Conservation (phyloP, 1,139 yeast genomes). For the Suhomyces chickasaworum region DNA sequence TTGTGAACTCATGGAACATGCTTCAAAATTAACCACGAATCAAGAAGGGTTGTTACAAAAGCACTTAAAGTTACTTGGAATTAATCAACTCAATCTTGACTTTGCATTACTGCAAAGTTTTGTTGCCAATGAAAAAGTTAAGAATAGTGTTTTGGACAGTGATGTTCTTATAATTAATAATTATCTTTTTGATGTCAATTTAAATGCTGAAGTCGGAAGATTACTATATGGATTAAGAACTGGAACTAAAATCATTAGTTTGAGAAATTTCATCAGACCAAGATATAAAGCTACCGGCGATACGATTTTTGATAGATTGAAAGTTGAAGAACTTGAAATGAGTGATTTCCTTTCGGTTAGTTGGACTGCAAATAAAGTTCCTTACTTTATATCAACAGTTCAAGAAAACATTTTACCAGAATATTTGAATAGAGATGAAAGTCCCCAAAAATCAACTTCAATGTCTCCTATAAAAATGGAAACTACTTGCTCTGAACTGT, state of each 20-base stretch:
- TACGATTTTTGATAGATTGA: conserved; percentile 62
- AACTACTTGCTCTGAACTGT: not conserved
- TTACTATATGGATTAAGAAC: conserved; percentile 63
- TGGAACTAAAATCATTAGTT: conserved; percentile 78
- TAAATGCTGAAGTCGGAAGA: conserved; percentile 69
- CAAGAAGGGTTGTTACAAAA: conserved; percentile 62
- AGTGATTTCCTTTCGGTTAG: conserved; percentile 72
- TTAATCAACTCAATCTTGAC: conserved; percentile 55
- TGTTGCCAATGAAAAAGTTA: conserved; percentile 61
- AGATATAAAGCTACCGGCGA: conserved; percentile 57
- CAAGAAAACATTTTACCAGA: conserved; percentile 33
- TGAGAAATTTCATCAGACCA: conserved; percentile 71
- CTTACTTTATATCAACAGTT: conserved; percentile 76
- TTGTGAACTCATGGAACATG: conserved; percentile 85
- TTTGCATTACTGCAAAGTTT: conserved; percentile 72
- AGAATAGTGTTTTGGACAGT: conserved; percentile 55
- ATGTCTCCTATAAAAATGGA: not conserved
- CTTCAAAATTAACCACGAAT: conserved; percentile 63
- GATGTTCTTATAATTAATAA: conserved; percentile 81
- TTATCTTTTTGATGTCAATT: conserved; percentile 73
- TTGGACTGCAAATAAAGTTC: conserved; percentile 88
- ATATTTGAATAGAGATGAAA: conserved; percentile 16
- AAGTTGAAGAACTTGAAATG: conserved; percentile 66
- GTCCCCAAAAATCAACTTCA: conserved; percentile 3
- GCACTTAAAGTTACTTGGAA: conserved; percentile 64